Evolutionary conservation across 179 eudicot genomes (phyloP).

Genomic region (Vitellaria paradoxa): DNA sequence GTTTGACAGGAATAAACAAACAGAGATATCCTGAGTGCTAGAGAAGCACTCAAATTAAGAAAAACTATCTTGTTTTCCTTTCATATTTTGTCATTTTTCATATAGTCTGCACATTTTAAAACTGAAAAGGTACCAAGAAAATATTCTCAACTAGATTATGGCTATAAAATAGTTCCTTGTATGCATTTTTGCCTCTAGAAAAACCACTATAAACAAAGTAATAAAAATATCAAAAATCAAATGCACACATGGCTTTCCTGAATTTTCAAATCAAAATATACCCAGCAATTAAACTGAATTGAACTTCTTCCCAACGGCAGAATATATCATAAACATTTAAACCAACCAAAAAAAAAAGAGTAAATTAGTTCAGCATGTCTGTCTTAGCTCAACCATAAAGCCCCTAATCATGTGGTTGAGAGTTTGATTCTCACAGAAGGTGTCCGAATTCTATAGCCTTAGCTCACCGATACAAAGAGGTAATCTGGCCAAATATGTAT

Average conservation of each 20-base stretch:
- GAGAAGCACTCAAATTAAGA: background rate
- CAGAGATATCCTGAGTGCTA: background rate
- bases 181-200: background rate
- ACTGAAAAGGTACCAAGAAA: too few relatives aligned
- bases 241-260: background rate
- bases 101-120: background rate
- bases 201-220: background rate
- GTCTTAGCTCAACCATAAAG: constrained; percentile 72
- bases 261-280: background rate
- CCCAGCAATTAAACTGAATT: background rate
- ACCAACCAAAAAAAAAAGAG: background rate
- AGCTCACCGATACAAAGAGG: too few relatives aligned
- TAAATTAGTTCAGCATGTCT: constrained; percentile 18
- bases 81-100: background rate
- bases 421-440: constrained; percentile 66
- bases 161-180: background rate
- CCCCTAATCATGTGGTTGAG: constrained; percentile 73
- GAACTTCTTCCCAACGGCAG: background rate
- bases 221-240: background rate
- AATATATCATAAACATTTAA: background rate
- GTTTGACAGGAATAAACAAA: background rate
- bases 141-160: too few relatives aligned
- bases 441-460: constrained; percentile 38
- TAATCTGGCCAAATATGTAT: background rate
- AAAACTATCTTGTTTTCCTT: background rate